Percentiles rank a stretch among this genome's conserved stretches.
phyloP scores from a whole-genome alignment of 768 basidiomycete genomes.

The Lentinula edodes region DNA sequence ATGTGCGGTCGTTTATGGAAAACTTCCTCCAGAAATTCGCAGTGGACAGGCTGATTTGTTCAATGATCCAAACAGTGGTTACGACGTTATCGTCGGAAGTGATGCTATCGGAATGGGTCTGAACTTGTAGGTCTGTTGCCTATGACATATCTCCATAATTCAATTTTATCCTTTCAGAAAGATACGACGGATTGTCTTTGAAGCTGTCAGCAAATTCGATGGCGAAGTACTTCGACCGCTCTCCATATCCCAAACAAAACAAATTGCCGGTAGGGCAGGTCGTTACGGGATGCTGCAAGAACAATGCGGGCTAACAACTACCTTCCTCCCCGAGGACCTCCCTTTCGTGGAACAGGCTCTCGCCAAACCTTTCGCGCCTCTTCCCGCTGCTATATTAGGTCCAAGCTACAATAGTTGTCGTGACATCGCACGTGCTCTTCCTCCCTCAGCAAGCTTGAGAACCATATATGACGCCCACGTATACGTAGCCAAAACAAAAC shows the following conservation, averaged over 20 bases:
- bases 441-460: constrained; percentile 29
- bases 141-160: background rate
- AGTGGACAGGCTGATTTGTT: constrained; percentile 91
- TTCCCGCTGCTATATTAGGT: constrained; percentile 48
- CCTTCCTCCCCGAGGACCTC: constrained; percentile 60
- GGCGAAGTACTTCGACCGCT: constrained; percentile 32
- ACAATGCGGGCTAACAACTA: constrained; percentile 62
- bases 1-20: constrained; percentile 92
- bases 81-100: constrained; percentile 87
- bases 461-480: constrained; percentile 44
- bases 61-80: constrained; percentile 78
- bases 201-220: constrained; percentile 63
- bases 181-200: constrained; percentile 85
- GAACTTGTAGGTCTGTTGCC: constrained; percentile 65
- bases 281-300: constrained; percentile 66
- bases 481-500: constrained; percentile 41
- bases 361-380: constrained; percentile 37
- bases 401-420: constrained; percentile 12
- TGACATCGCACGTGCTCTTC: constrained; percentile 32
- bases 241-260: constrained; percentile 77
- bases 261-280: constrained; percentile 92
- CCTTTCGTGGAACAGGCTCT: constrained; percentile 54
- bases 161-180: constrained; percentile 47
- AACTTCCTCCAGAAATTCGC: constrained; percentile 84
- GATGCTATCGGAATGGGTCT: constrained; percentile 98